Conservation (phyloP, 441 rosid genomes). For the Capsella rubella region DNA sequence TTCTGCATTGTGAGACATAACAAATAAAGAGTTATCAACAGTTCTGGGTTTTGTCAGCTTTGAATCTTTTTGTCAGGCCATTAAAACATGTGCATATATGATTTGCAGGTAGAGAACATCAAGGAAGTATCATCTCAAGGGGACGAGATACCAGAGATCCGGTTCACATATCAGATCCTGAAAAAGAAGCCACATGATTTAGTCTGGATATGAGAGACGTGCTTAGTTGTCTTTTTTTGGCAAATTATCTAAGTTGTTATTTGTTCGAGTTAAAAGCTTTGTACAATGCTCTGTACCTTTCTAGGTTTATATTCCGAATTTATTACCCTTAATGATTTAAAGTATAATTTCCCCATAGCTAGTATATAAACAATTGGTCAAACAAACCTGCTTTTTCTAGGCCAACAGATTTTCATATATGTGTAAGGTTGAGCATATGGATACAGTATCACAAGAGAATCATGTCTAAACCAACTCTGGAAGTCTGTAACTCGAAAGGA, state of each 20-base stretch:
- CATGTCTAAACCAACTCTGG: conserved; percentile 19
- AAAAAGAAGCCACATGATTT: conserved; percentile 54
- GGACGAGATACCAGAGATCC: conserved; percentile 54
- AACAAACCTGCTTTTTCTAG: conserved; percentile 14
- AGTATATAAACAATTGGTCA: conserved; percentile 28
- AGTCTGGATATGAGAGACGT: conserved; percentile 34
- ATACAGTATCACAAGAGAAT: conserved; percentile 18
- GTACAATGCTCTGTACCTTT: conserved; percentile 12
- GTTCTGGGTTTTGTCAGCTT: conserved; percentile 14
- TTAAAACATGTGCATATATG: conserved; percentile 13
- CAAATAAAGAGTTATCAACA: conserved; percentile 24
- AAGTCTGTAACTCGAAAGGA: conserved; percentile 19
- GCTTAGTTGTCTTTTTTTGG: conserved; percentile 5
- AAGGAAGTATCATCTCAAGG: conserved; percentile 44
- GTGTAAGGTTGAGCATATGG: conserved; percentile 3
- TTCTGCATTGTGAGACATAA: conserved; percentile 12
- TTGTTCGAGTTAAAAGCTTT: conserved; percentile 13
- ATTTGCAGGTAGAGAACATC: conserved; percentile 54
- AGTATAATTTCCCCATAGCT: conserved; percentile 23
- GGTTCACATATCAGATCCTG: conserved; percentile 53
- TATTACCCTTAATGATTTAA: conserved; percentile 28
- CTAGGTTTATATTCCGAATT: conserved; percentile 30
- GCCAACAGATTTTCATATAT: conserved; percentile 5
- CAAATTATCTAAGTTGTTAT: conserved; percentile 22
- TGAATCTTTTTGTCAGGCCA: conserved; percentile 17